These are phyloP conservation scores for Elsinoe arachidis DNA, from an alignment of 2,329 filamentous ascomycete species.

Conservation along the genomic window DNA sequence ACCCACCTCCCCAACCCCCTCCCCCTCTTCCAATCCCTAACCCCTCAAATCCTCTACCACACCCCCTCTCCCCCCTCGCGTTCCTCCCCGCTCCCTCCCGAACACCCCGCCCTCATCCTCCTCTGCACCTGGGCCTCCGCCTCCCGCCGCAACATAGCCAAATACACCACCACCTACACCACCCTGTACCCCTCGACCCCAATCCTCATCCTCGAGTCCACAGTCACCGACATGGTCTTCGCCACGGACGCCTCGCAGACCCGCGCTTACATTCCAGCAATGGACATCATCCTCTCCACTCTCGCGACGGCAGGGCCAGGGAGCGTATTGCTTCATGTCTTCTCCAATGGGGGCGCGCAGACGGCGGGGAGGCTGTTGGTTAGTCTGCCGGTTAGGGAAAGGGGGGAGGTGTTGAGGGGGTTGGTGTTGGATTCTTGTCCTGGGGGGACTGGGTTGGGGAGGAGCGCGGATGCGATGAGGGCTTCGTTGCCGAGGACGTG, in stretches of 20 bases:
- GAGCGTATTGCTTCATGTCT: constrained; percentile 24
- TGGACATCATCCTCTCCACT: constrained; percentile 17
- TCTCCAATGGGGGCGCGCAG: constrained; percentile 29
- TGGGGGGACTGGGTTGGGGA: constrained; percentile 14
- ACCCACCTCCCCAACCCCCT: not conserved
- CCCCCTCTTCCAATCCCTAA: not conserved
- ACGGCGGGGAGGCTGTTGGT: constrained; percentile 20
- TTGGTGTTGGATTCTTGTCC: constrained; percentile 26
- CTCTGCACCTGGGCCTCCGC: constrained; percentile 28
- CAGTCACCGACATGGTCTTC: constrained; percentile 18
- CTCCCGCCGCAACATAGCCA: constrained; percentile 24
- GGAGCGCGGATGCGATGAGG: constrained; percentile 16
- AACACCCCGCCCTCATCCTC: constrained; percentile 28
- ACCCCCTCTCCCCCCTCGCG: not conserved
- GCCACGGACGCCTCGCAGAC: constrained; percentile 13
- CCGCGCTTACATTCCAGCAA: constrained; percentile 16
- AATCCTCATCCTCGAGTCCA: constrained; percentile 25
- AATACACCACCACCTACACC: constrained; percentile 26
- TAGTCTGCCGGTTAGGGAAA: constrained; percentile 9
- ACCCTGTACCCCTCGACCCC: constrained; percentile 21
- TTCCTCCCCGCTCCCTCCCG: not conserved
- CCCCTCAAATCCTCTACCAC: not conserved
- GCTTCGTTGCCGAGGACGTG: constrained; percentile 16
- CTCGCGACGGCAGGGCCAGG: not conserved
- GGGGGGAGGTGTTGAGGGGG: constrained; percentile 15